Evolutionary conservation across 176 grass and related monocot species (phyloP).

Genomic region (Bonia amplexicaulis): DNA sequence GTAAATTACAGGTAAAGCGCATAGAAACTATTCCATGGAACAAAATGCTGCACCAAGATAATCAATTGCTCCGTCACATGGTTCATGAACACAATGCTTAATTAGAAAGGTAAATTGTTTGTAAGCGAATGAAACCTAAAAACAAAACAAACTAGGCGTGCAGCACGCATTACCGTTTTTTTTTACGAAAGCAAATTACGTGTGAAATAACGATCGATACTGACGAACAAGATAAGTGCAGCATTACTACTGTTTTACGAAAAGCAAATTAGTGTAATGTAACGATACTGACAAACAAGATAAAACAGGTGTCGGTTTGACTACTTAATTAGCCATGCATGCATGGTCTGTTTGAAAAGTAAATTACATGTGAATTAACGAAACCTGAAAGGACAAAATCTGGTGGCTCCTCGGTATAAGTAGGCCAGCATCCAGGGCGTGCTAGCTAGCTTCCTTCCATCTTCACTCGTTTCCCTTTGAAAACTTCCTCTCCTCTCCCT

Average conservation of each 20-base stretch:
- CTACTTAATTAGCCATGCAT: not conserved
- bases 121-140: too few species aligned
- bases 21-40: not conserved
- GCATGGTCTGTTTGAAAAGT: not conserved
- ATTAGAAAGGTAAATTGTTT: not conserved
- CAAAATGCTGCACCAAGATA: not conserved
- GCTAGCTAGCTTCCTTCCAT: not conserved
- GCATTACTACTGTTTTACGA: too few species aligned
- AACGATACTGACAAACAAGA: not conserved
- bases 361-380: not conserved
- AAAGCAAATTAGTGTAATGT: not conserved
- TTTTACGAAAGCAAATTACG: not conserved
- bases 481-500: not conserved
- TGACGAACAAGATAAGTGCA: not conserved
- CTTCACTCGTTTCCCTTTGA: not conserved
- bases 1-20: not conserved
- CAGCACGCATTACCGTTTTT: too few species aligned
- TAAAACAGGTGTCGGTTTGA: not conserved
- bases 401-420: conserved; percentile 16
- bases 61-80: not conserved
- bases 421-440: not conserved
- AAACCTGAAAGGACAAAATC: not conserved
- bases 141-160: not conserved
- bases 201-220: too few species aligned
- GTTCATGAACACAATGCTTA: not conserved